Percentiles rank a stretch among this genome's conserved stretches.
Evolutionary conservation across 73 alveolate genomes (phyloP).

Genomic region (Durusdinium trenchii): DNA sequence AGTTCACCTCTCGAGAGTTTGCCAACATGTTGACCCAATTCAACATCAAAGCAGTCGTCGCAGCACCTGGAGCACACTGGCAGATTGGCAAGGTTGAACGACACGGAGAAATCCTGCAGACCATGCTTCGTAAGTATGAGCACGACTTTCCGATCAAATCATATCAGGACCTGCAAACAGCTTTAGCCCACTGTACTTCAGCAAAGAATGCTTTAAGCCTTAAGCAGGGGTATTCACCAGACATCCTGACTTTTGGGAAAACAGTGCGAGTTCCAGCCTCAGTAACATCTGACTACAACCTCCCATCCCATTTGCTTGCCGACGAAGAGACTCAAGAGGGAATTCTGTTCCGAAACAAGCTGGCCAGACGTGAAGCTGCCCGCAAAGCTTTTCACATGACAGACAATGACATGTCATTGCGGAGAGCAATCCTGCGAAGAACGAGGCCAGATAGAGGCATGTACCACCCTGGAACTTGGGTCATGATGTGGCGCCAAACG

Average conservation of each 20-base stretch:
- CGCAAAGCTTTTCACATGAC: not conserved
- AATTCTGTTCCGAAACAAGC: not conserved
- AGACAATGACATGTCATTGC: not conserved
- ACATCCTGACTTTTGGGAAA: not conserved
- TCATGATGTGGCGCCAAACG: not conserved
- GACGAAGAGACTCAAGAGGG: not conserved
- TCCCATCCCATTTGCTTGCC: slow-evolving; percentile 1
- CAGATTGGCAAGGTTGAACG: not conserved
- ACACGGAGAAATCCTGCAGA: not conserved
- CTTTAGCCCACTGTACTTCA: not conserved
- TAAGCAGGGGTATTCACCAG: not conserved
- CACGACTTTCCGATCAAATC: not conserved
- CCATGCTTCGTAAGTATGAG: not conserved
- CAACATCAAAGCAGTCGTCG: not conserved
- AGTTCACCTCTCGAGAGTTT: not conserved
- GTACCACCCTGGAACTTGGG: not conserved
- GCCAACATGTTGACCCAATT: not conserved
- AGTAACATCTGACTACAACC: not conserved
- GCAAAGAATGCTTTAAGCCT: slow-evolving; percentile 20
- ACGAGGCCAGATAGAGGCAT: not conserved
- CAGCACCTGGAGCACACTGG: not conserved
- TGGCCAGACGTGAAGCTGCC: not conserved
- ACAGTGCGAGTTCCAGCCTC: not conserved
- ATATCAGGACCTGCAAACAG: not conserved
- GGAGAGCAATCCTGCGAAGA: too few relatives aligned